Evolutionary conservation across 2,329 filamentous ascomycete genomes (phyloP).

Genomic region (Cercospora sojina): DNA sequence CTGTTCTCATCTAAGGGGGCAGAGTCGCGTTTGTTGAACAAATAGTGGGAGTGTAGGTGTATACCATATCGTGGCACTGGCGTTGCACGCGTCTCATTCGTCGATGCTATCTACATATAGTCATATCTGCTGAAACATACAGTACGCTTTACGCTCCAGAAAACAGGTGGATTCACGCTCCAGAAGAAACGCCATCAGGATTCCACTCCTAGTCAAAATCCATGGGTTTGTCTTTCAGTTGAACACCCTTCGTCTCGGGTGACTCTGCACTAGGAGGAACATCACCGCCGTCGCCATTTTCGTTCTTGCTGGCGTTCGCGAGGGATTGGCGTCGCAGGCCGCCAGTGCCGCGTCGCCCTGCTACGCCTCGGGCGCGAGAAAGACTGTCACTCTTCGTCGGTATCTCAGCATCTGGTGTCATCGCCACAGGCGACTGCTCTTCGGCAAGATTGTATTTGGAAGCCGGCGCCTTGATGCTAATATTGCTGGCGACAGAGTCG

Average conservation of each 20-base stretch:
- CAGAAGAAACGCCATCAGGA: constrained; percentile 14
- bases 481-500: constrained; percentile 14
- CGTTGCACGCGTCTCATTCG: neutral
- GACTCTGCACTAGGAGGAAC: constrained; percentile 22
- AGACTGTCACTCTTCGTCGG: constrained; percentile 28
- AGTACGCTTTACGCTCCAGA: constrained; percentile 1
- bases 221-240: constrained; percentile 74
- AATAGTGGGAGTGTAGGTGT: neutral
- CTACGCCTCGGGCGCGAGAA: constrained; percentile 15
- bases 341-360: constrained; percentile 45
- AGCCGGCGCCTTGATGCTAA: constrained; percentile 17
- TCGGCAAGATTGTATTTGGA: constrained; percentile 23
- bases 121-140: neutral
- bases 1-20: neutral
- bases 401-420: constrained; percentile 19
- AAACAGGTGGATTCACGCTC: neutral
- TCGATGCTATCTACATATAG: neutral
- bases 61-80: neutral
- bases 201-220: constrained; percentile 58
- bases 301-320: constrained; percentile 30
- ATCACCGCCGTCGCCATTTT: constrained; percentile 26
- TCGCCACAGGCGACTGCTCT: constrained; percentile 22
- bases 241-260: constrained; percentile 54
- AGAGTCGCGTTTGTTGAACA: neutral
- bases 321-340: constrained; percentile 38